phyloP scores from a whole-genome alignment of 192 early-diverging fungal species.

The Lunasporangiospora selenospora region DNA sequence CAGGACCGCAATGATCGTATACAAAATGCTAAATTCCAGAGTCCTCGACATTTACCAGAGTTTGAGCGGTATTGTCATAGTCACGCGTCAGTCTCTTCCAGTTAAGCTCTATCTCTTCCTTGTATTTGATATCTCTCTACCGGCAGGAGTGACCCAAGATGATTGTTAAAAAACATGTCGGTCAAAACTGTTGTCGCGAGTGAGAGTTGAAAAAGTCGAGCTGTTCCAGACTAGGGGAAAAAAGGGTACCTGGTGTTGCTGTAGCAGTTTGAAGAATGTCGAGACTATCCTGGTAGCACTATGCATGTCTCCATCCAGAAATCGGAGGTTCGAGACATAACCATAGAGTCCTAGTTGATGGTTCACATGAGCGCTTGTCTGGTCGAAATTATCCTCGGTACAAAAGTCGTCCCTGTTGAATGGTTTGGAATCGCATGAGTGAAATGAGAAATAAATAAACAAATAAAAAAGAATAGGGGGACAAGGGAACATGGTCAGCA shows the following conservation, averaged over 20 bases:
- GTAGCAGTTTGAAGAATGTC: conserved; percentile 26
- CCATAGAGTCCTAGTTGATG: conserved; percentile 33
- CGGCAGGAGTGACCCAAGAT: not conserved
- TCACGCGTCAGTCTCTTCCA: conserved; percentile 39
- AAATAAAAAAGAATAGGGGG: not conserved
- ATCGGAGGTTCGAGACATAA: conserved; percentile 25
- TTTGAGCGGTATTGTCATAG: conserved; percentile 25
- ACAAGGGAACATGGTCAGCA: too few species aligned
- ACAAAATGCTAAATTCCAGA: too few species aligned
- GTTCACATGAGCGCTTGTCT: conserved; percentile 40
- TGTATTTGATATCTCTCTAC: conserved; percentile 42
- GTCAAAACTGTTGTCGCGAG: too few species aligned
- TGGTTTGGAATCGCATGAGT: not conserved
- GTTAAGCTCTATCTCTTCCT: conserved; percentile 46
- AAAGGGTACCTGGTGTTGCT: conserved; percentile 45
- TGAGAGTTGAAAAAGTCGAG: too few species aligned
- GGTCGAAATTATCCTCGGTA: conserved; percentile 38
- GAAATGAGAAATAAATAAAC: not conserved
- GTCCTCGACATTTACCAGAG: conserved; percentile 29
- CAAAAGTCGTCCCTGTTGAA: conserved; percentile 28
- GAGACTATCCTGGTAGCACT: conserved; percentile 34
- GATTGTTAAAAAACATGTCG: not conserved
- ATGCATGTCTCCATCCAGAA: conserved; percentile 20
- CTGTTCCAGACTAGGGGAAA: too few species aligned
- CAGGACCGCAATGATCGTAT: too few species aligned